Evolutionary conservation across 768 basidiomycete species (phyloP).

Genomic region (Hypsizygus marmoreus): DNA sequence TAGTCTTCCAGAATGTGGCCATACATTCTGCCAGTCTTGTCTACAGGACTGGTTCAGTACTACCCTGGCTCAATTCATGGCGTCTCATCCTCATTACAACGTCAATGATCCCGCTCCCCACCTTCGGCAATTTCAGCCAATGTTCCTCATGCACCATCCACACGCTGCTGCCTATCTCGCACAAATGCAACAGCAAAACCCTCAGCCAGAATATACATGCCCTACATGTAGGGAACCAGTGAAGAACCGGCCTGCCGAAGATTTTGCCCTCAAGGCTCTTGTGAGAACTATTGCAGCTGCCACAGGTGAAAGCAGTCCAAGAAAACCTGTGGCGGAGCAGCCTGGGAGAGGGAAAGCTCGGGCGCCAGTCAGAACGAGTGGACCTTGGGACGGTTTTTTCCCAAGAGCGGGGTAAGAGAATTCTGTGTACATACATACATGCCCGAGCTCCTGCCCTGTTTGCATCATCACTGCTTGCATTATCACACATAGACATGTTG

Average conservation of each 20-base stretch:
- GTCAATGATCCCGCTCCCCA: constrained; percentile 26
- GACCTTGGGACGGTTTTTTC: constrained; percentile 54
- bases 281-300: constrained; percentile 51
- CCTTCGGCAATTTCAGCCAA: constrained; percentile 15
- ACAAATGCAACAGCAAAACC: constrained; percentile 26
- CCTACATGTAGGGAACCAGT: constrained; percentile 64
- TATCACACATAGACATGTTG: too few species aligned
- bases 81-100: constrained; percentile 46
- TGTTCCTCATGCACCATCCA: constrained; percentile 26
- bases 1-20: constrained; percentile 69
- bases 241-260: constrained; percentile 53
- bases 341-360: constrained; percentile 22
- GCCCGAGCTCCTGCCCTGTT: not conserved
- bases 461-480: too few species aligned
- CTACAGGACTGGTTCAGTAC: constrained; percentile 57
- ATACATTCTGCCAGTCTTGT: constrained; percentile 67
- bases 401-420: constrained; percentile 16
- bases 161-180: constrained; percentile 27
- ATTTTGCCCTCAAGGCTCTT: constrained; percentile 61
- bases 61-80: constrained; percentile 49
- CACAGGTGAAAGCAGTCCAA: constrained; percentile 49
- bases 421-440: not conserved
- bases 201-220: constrained; percentile 61
- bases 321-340: constrained; percentile 21
- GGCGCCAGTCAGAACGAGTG: constrained; percentile 11